phyloP scores from a whole-genome alignment of 768 basidiomycete genomes.

The Psilocybe cyanescens region DNA sequence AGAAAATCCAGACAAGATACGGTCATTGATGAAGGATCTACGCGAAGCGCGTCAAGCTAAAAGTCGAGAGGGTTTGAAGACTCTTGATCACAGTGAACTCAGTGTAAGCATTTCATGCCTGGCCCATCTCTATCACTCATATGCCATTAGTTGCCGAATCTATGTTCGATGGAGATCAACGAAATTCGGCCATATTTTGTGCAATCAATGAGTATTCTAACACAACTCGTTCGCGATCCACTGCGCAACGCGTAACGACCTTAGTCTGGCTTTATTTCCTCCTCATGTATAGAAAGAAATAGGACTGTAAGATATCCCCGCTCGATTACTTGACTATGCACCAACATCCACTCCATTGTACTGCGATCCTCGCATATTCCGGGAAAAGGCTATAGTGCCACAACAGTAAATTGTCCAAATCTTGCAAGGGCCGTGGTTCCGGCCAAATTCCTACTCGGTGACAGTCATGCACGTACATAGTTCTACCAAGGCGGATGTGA shows the following conservation, averaged over 20 bases:
- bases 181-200: slow-evolving; percentile 91
- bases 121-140: not conserved
- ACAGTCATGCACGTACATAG: no score
- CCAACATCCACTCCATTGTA: not conserved
- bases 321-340: not conserved
- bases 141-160: slow-evolving; percentile 68
- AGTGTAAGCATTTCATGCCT: slow-evolving; percentile 51
- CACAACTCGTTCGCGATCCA: slow-evolving; percentile 49
- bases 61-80: slow-evolving; percentile 80
- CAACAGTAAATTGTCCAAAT: no score
- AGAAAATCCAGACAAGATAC: slow-evolving; percentile 80
- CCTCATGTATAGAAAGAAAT: not conserved
- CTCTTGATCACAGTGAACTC: slow-evolving; percentile 81
- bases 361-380: no score
- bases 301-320: not conserved
- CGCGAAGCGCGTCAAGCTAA: slow-evolving; percentile 96
- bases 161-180: slow-evolving; percentile 92
- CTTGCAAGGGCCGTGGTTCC: no score
- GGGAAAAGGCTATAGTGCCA: no score
- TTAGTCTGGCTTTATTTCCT: not conserved
- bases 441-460: no score
- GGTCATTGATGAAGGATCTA: slow-evolving; percentile 89
- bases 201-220: slow-evolving; percentile 76
- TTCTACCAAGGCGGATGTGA: no score
- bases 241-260: slow-evolving; percentile 11